Percentiles rank a stretch among this genome's conserved stretches.
Evolutionary conservation across 1,139 yeast species (phyloP).

Genomic region (Scheffersomyces insectosa): DNA sequence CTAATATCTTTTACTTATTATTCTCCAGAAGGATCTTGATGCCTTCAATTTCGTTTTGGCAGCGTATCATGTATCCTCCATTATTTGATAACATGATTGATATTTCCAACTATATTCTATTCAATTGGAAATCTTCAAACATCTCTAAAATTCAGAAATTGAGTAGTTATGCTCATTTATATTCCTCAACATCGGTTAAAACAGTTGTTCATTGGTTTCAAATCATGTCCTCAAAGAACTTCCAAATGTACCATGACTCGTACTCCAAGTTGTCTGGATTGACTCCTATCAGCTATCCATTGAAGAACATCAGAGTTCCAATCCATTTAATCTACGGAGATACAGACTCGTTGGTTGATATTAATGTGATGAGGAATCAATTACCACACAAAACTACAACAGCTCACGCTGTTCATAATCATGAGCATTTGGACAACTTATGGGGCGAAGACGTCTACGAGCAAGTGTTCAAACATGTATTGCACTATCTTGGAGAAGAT

Average conservation of each 20-base stretch:
- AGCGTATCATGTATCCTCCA: constrained; percentile 78
- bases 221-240: constrained; percentile 73
- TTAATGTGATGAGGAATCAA: constrained; percentile 66
- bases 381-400: constrained; percentile 41
- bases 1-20: constrained; percentile 67
- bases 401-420: constrained; percentile 52
- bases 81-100: constrained; percentile 76
- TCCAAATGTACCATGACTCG: constrained; percentile 84
- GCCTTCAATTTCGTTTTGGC: constrained; percentile 84
- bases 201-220: constrained; percentile 97
- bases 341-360: constrained; percentile 80
- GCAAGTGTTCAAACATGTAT: constrained; percentile 53
- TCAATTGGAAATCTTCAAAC: constrained; percentile 76
- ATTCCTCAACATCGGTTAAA: constrained; percentile 89
- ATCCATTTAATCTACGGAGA: constrained; percentile 79
- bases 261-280: constrained; percentile 37
- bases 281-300: constrained; percentile 44
- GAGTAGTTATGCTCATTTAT: constrained; percentile 78
- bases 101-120: constrained; percentile 60
- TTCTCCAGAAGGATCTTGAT: constrained; percentile 76
- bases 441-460: constrained; percentile 78
- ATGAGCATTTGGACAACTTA: constrained; percentile 85
- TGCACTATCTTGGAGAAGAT: constrained; percentile 34
- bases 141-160: constrained; percentile 72
- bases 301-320: constrained; percentile 64